phyloP scores from a whole-genome alignment of 139 green algal species.

The Chlorella sp. region DNA sequence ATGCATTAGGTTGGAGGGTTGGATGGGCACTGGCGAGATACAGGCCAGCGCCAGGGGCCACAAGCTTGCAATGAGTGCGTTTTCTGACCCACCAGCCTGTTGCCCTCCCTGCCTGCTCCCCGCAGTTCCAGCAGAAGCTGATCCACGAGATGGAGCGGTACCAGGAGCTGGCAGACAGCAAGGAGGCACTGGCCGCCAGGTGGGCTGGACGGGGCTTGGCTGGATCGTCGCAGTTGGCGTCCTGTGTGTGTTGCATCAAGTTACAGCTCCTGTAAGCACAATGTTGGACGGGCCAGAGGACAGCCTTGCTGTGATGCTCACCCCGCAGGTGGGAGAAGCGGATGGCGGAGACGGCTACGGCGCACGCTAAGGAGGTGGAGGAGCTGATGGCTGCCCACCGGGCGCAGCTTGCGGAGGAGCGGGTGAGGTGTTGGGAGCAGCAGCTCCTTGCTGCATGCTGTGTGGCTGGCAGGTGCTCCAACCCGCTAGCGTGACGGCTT shows the following conservation, averaged over 20 bases:
- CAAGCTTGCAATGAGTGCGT: too few relatives aligned
- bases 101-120: too few relatives aligned
- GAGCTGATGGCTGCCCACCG: conserved; percentile 11
- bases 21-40: too few relatives aligned
- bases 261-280: too few relatives aligned
- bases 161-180: conserved; percentile 48
- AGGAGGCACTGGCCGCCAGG: conserved; percentile 23
- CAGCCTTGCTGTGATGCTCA: background rate
- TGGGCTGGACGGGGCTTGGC: background rate
- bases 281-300: background rate
- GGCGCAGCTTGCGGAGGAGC: conserved; percentile 77
- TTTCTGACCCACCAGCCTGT: too few relatives aligned
- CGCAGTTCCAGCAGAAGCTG: conserved; percentile 80
- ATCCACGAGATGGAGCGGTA: conserved; percentile 90
- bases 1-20: too few relatives aligned
- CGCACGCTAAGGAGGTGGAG: conserved; percentile 6
- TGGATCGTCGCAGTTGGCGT: too few relatives aligned
- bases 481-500: too few relatives aligned
- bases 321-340: conserved; percentile 19
- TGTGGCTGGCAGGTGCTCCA: too few relatives aligned
- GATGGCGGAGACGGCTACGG: background rate
- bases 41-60: too few relatives aligned
- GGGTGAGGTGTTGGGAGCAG: conserved; percentile 27
- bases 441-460: too few relatives aligned
- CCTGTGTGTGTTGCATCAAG: too few relatives aligned